These are phyloP conservation scores for Pisolithus orientalis DNA, from an alignment of 768 basidiomycete genomes.

Conservation along the genomic window DNA sequence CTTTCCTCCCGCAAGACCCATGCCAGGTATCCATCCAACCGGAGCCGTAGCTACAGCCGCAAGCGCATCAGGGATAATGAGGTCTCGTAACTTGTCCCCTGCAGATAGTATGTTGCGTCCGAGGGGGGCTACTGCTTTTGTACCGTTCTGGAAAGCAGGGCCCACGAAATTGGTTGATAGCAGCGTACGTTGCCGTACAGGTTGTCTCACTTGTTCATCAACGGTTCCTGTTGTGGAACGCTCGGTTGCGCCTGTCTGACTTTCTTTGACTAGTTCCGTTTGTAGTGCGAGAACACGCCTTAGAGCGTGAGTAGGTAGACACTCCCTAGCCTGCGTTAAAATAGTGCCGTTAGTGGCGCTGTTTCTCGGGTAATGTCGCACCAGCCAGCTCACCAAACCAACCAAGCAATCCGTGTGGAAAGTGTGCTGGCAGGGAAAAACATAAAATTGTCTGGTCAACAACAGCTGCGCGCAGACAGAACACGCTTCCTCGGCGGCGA, in stretches of 20 bases:
- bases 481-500: slow-evolving; percentile 84
- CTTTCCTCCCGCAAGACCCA: slow-evolving; percentile 43
- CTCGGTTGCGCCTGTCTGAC: slow-evolving; percentile 26
- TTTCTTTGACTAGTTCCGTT: slow-evolving; percentile 67
- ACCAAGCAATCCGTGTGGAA: slow-evolving; percentile 99
- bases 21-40: slow-evolving; percentile 63
- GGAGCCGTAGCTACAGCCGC: slow-evolving; percentile 78
- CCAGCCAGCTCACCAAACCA: slow-evolving; percentile 61
- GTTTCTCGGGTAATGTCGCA: neutral
- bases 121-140: slow-evolving; percentile 58
- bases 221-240: slow-evolving; percentile 29
- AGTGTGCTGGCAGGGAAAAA: slow-evolving; percentile 95
- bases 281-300: slow-evolving; percentile 85
- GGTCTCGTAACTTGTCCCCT: slow-evolving; percentile 82
- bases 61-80: slow-evolving; percentile 91
- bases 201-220: slow-evolving; percentile 34
- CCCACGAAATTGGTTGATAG: slow-evolving; percentile 68
- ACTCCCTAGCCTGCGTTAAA: slow-evolving; percentile 74
- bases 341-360: slow-evolving; percentile 1
- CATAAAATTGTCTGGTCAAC: slow-evolving; percentile 90
- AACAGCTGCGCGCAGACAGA: slow-evolving; percentile 72
- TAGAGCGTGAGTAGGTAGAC: slow-evolving; percentile 73
- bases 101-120: slow-evolving; percentile 82
- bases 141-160: slow-evolving; percentile 51
- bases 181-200: slow-evolving; percentile 54